phyloP scores from a whole-genome alignment of 768 basidiomycete genomes.

The Macrolepiota fuliginosa region DNA sequence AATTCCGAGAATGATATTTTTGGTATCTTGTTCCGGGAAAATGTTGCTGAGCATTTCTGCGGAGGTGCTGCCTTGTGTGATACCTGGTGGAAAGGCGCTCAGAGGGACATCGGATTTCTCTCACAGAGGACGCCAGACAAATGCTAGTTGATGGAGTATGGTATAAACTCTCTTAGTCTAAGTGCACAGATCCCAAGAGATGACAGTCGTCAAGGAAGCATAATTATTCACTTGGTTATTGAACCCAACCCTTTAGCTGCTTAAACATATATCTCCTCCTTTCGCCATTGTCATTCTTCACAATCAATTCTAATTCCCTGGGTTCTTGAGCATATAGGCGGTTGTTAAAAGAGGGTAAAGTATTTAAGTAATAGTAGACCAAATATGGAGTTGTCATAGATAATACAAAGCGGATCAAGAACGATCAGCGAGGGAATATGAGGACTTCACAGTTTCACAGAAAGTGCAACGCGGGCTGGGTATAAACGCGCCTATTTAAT shows the following conservation, averaged over 20 bases:
- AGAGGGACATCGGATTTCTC: slow-evolving; percentile 37
- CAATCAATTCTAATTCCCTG: slow-evolving; percentile 6
- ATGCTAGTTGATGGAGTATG: slow-evolving; percentile 46
- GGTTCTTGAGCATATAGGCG: too few species aligned
- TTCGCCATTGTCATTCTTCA: slow-evolving; percentile 15
- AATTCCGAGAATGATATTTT: too few species aligned
- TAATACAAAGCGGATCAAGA: too few species aligned
- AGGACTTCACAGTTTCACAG: neutral
- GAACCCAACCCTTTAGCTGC: slow-evolving; percentile 46
- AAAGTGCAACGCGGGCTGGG: neutral
- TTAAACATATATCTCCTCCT: slow-evolving; percentile 37
- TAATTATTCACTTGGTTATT: slow-evolving; percentile 39
- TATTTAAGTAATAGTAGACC: too few species aligned
- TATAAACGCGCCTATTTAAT: neutral
- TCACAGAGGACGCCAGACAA: slow-evolving; percentile 44
- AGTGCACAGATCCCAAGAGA: too few species aligned
- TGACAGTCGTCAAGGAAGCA: neutral
- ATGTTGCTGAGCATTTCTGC: too few species aligned
- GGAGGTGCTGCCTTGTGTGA: slow-evolving; percentile 28
- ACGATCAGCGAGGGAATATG: too few species aligned
- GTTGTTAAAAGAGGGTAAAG: too few species aligned
- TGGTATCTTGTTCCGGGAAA: too few species aligned
- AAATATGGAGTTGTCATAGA: too few species aligned
- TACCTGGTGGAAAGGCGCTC: slow-evolving; percentile 40
- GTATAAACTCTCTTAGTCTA: too few species aligned